phyloP scores from a whole-genome alignment of 768 basidiomycete species.

The Hygrophoropsis aurantiaca region DNA sequence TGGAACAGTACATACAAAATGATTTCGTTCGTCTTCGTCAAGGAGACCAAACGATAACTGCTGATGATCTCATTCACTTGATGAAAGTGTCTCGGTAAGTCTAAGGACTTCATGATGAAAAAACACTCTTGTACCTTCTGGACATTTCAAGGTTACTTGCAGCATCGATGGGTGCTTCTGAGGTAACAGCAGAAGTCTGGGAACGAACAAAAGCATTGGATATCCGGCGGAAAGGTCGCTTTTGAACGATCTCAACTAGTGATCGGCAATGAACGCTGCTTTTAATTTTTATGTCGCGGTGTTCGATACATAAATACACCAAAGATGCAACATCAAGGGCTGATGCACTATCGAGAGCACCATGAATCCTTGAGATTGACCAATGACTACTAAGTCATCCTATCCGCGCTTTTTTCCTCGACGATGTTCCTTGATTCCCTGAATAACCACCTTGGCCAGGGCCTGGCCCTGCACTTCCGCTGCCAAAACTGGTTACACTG shows the following conservation, averaged over 20 bases:
- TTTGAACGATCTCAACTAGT: too few relatives aligned
- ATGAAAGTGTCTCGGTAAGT: constrained; percentile 72
- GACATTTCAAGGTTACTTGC: constrained; percentile 52
- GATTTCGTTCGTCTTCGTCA: constrained; percentile 60
- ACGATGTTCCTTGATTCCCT: constrained; percentile 34
- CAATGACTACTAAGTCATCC: constrained; percentile 34
- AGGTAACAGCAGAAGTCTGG: constrained; percentile 63
- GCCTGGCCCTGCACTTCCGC: constrained; percentile 55
- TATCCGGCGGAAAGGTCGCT: constrained; percentile 34
- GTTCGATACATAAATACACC: too few relatives aligned
- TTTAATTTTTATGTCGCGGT: too few relatives aligned
- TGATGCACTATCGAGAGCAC: too few relatives aligned
- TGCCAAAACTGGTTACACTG: constrained; percentile 64
- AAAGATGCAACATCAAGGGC: too few relatives aligned
- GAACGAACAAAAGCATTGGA: constrained; percentile 64
- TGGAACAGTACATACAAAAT: constrained; percentile 65
- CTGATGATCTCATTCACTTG: constrained; percentile 64
- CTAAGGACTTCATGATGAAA: neutral
- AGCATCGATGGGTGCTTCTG: constrained; percentile 54
- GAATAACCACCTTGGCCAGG: constrained; percentile 25
- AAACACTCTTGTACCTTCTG: constrained; percentile 3
- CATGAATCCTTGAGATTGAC: too few relatives aligned
- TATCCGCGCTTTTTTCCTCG: constrained; percentile 62
- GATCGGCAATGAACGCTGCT: too few relatives aligned
- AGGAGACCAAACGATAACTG: constrained; percentile 36